Evolutionary conservation across 257 asterid genomes (phyloP), one percentile per base, ranked within the genome.

Genomic region (Lavandula angustifolia): DNA sequence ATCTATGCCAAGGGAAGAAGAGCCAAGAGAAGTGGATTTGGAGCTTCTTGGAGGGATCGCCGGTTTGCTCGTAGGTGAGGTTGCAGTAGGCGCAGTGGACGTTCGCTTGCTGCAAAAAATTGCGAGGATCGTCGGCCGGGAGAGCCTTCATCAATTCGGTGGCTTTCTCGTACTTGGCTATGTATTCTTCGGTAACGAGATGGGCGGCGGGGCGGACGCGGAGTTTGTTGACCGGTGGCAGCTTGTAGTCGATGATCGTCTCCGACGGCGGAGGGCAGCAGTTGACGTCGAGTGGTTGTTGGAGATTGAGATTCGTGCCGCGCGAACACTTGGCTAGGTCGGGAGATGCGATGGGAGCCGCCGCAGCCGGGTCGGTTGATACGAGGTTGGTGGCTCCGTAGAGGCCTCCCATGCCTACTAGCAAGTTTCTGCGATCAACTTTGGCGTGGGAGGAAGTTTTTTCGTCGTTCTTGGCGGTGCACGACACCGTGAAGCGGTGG

Each of bases 71-170:
- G 7, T 80, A 80, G 3, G 80, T 69, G 31, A 78, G 80, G 27
- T 81, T 81, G 69, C 86, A 81, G 32, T 78, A 78, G 1, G 86
- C 81, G 56, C 86, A 78, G 54, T 81, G 86, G 4, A 81, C 79
- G 7, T 81, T 81, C 3, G 86, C 86, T 35, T 81, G 86, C 17
- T 75, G 83, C 80, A 62, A 66, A 60, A 81, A 75, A 31, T 16
- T 77, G 7, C 81, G 79, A 0, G 81, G 85, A 27, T 80, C 82
- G 16, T 68, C 76, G 17, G 58, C 37, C 0, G 80, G 80, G 3
- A 80, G 83, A 32, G 72, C 77, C 59, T 75, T 77, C 83, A 80
- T 80, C 1, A 67, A 58, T 8, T 7, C 65, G 0, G 72, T 41
- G 8, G 83, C 85, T 54, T 62, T 79, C 42, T 75, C 72, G 14